A percentile compares a stretch with the other conserved stretches of the same genome.
Conservation (phyloP, 2,329 filamentous ascomycete species). For the Colletotrichum tofieldiae region DNA sequence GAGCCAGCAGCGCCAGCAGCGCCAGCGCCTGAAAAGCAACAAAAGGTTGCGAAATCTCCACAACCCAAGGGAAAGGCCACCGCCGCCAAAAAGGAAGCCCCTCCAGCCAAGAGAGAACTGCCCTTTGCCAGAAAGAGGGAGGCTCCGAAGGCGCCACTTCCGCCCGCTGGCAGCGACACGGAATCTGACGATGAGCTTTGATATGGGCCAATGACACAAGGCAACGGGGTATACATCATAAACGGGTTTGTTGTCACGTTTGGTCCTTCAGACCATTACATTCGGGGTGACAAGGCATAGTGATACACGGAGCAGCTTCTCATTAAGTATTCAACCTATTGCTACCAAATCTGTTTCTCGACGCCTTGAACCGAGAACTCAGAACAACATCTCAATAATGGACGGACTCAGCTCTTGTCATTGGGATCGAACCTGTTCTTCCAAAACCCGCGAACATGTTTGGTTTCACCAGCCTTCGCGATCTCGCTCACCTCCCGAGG, state of each 20-base stretch:
- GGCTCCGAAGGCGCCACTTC: constrained; percentile 47
- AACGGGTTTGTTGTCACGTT: background rate
- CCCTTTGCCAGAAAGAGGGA: constrained; percentile 61
- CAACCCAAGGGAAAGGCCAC: constrained; percentile 34
- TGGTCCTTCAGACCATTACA: too few species aligned
- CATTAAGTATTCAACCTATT: constrained; percentile 1
- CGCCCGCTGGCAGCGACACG: constrained; percentile 61
- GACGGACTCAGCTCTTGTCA: constrained; percentile 60
- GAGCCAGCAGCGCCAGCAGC: constrained; percentile 55
- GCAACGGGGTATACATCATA: constrained; percentile 2
- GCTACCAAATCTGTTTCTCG: background rate
- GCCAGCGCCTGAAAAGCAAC: constrained; percentile 44
- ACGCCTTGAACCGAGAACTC: background rate
- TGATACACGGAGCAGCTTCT: background rate
- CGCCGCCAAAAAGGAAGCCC: constrained; percentile 37
- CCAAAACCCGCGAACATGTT: constrained; percentile 76
- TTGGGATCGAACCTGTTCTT: constrained; percentile 64
- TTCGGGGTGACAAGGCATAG: background rate
- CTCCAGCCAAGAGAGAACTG: constrained; percentile 58
- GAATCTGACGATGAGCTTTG: constrained; percentile 72
- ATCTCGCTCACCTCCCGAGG: constrained; percentile 72
- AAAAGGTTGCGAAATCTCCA: constrained; percentile 7
- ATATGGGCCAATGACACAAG: constrained; percentile 34
- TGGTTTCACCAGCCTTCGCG: constrained; percentile 68
- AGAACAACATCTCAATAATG: background rate